A percentile compares a stretch with the other conserved stretches of the same genome.
Evolutionary conservation across 2,329 filamentous ascomycete genomes (phyloP).

Genomic region (Sphaceloma murrayae): DNA sequence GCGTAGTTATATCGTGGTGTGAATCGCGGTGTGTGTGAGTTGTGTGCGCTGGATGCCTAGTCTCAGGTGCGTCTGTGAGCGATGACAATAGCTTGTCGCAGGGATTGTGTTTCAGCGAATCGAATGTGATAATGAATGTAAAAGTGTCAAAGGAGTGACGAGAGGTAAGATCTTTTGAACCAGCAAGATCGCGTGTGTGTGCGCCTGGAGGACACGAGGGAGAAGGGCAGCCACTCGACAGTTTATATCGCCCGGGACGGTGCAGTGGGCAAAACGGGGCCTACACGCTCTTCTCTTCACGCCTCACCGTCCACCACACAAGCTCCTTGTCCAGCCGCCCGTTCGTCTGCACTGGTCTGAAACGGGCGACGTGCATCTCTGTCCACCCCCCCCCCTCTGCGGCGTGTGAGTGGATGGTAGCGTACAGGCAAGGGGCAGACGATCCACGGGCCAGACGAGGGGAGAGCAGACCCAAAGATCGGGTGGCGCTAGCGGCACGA

Average conservation of each 20-base stretch:
- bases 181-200: slow-evolving; percentile 15
- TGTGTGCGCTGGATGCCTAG: slow-evolving; percentile 8
- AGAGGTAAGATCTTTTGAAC: slow-evolving; percentile 11
- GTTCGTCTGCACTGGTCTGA: neutral
- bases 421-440: slow-evolving; percentile 5
- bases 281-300: neutral
- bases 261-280: neutral
- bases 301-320: neutral
- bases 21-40: neutral
- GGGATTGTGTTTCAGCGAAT: slow-evolving; percentile 12
- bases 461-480: slow-evolving; percentile 3
- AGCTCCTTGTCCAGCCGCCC: slow-evolving; percentile 13
- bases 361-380: slow-evolving; percentile 12
- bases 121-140: slow-evolving; percentile 16
- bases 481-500: neutral
- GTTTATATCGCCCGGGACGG: slow-evolving; percentile 7
- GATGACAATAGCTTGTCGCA: slow-evolving; percentile 6
- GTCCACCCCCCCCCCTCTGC: no score
- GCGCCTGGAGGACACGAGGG: slow-evolving; percentile 10
- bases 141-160: slow-evolving; percentile 15
- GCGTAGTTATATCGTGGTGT: slow-evolving; percentile 1
- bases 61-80: slow-evolving; percentile 7
- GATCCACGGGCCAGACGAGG: slow-evolving; percentile 6
- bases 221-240: slow-evolving; percentile 9
- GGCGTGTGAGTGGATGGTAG: slow-evolving; percentile 8